Percentiles rank a stretch among this genome's conserved stretches.
Conservation (phyloP, 345 rosid species). For the Rhizophora mangle region DNA sequence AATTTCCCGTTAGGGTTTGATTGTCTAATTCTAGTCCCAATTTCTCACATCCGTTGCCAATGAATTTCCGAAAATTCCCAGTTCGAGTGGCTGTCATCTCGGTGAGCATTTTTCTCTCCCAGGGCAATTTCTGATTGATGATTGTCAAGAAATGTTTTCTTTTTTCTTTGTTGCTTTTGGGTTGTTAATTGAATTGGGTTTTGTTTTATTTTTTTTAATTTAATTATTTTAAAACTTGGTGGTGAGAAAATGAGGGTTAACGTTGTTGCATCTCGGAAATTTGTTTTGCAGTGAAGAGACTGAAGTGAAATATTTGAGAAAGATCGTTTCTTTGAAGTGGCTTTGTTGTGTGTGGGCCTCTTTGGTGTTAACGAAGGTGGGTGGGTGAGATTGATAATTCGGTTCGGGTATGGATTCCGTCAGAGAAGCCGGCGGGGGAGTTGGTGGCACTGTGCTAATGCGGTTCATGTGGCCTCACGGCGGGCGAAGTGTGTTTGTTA, state of each 20-base stretch:
- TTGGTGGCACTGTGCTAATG: conserved; percentile 17
- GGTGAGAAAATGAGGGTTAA: no score
- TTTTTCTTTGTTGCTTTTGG: background rate
- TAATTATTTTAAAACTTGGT: no score
- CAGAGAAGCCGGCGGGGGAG: conserved; percentile 19
- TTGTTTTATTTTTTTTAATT: background rate
- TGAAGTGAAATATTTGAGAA: conserved; percentile 5
- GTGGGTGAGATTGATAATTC: conserved; percentile 7
- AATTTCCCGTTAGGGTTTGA: conserved; percentile 7
- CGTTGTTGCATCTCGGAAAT: background rate
- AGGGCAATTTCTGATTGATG: background rate
- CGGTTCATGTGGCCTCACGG: conserved; percentile 34
- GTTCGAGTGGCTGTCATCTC: background rate
- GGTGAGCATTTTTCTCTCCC: background rate
- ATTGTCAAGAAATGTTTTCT: background rate
- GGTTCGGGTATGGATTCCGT: conserved; percentile 22
- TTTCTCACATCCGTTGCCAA: background rate
- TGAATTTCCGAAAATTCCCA: background rate
- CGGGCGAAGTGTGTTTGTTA: conserved; percentile 29
- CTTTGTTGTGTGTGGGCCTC: background rate
- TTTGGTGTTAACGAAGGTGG: background rate
- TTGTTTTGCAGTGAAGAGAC: conserved; percentile 10
- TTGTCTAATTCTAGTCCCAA: background rate
- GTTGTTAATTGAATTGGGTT: background rate
- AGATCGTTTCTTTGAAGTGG: background rate